A percentile compares a stretch with the other conserved stretches of the same genome.
Evolutionary conservation across 1,284 basidiomycete genomes (phyloP).

Genomic region (Pseudozyma thailandica): DNA sequence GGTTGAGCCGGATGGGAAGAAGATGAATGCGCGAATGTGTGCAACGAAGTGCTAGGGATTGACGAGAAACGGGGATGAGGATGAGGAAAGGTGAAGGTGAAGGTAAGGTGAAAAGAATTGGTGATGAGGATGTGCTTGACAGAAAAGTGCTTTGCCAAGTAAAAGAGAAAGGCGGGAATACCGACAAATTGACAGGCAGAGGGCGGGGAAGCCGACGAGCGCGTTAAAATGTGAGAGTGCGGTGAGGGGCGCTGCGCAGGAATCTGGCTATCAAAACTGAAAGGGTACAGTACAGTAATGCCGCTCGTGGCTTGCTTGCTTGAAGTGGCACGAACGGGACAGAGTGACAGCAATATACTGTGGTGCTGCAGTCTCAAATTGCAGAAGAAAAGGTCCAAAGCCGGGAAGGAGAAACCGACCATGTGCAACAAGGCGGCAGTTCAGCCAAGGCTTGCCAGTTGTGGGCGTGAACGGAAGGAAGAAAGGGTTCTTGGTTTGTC

Average conservation of each 20-base stretch:
- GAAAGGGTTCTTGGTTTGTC: neutral
- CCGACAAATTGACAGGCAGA: neutral
- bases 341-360: too few species aligned
- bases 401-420: slow-evolving; percentile 1
- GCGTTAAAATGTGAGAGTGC: neutral
- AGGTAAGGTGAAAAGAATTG: neutral
- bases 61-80: neutral
- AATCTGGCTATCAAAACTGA: too few species aligned
- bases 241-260: slow-evolving; percentile 6
- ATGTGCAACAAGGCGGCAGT: neutral
- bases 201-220: slow-evolving; percentile 14
- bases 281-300: neutral
- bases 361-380: too few species aligned
- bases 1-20: neutral
- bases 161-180: neutral
- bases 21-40: neutral
- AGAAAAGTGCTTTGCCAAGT: neutral
- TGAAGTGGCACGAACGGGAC: too few species aligned
- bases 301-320: neutral
- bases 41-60: neutral
- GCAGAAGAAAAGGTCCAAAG: slow-evolving; percentile 3
- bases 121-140: too few species aligned
- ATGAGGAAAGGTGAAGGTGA: neutral
- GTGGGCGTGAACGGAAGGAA: too few species aligned
- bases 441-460: too few species aligned